Evolutionary conservation across 78 protist genomes (phyloP), one percentile per base, ranked within the genome.

Genomic region (Dictyostelium brefeldianum): DNA sequence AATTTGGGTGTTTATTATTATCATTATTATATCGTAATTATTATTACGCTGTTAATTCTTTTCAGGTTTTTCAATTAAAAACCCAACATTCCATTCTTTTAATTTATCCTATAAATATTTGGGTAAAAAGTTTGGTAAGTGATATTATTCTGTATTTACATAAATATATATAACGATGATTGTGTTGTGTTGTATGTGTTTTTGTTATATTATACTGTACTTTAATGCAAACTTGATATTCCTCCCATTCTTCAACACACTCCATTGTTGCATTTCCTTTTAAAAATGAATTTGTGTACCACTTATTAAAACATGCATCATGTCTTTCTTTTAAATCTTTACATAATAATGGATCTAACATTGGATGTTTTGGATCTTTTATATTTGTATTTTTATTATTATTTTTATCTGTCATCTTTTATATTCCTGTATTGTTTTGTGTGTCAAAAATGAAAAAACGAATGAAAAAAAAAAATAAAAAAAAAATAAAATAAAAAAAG

Each of bases 161-260:
- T n/a, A n/a, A n/a, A n/a, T n/a, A n/a, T n/a, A n/a, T n/a, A n/a
- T n/a, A n/a, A n/a, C n/a, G n/a, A n/a, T n/a, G n/a, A n/a, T n/a
- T n/a, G n/a, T n/a, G n/a, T n/a, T n/a, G n/a, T n/a, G n/a, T n/a
- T n/a, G n/a, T n/a, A n/a, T n/a, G n/a, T n/a, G n/a, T n/a, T n/a
- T n/a, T n/a, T n/a, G n/a, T n/a, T n/a, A n/a, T n/a, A n/a, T n/a
- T n/a, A n/a, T n/a, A n/a, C n/a, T n/a, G n/a, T 79, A 91, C 95
- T 46, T 79, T 81, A 22, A 91, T 69, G 46, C 95, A 91, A 77
- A 83, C 91, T 81, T 91, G 95, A 81, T 91, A 91, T 59, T 77
- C 89, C 29, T 78, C 83, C 95, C 95, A 91, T 78, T 91, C 95
- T 25, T 79, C 95, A 50, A 80, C 81, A 79, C 95, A 91, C 8